A percentile compares a stretch with the other conserved stretches of the same genome.
phyloP scores from a whole-genome alignment of 2,329 filamentous ascomycete genomes.

The Curvularia sp. region DNA sequence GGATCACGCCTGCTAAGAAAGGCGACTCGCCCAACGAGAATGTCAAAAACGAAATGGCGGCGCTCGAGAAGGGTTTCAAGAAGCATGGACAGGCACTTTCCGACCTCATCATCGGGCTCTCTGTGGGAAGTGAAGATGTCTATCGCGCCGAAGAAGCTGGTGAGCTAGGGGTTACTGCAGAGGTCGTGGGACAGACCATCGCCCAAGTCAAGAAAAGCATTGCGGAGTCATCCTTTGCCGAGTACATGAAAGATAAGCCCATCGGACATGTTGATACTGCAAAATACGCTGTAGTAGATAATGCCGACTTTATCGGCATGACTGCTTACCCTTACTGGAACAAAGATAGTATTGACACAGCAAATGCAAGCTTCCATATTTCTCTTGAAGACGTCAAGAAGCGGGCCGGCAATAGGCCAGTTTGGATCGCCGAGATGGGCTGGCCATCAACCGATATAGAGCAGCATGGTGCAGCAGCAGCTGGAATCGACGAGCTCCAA shows the following conservation, averaged over 20 bases:
- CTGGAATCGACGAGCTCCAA: constrained; percentile 33
- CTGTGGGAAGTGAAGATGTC: constrained; percentile 54
- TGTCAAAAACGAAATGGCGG: constrained; percentile 38
- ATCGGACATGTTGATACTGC: constrained; percentile 47
- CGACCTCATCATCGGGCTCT: constrained; percentile 46
- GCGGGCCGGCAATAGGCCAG: constrained; percentile 28
- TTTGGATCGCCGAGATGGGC: constrained; percentile 49
- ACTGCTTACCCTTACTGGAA: constrained; percentile 47
- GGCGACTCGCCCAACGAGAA: constrained; percentile 51
- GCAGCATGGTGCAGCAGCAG: constrained; percentile 18
- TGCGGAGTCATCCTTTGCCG: constrained; percentile 63
- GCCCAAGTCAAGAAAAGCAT: constrained; percentile 53
- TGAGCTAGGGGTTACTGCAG: constrained; percentile 69
- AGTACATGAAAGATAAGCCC: constrained; percentile 51
- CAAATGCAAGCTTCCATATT: constrained; percentile 48
- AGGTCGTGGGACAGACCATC: constrained; percentile 66
- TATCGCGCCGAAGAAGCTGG: constrained; percentile 61
- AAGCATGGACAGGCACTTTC: constrained; percentile 59
- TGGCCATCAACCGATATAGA: constrained; percentile 37
- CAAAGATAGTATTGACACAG: constrained; percentile 39
- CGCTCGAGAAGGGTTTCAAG: constrained; percentile 41
- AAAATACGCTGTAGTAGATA: constrained; percentile 31
- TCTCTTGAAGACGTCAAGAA: constrained; percentile 30
- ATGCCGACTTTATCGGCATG: constrained; percentile 44
- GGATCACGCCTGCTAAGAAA: constrained; percentile 25